Percentiles rank a stretch among this genome's conserved stretches.
These are phyloP conservation scores for Saccharomycopsis fibuligera DNA, from an alignment of 805 yeast genomes.

Conservation along the genomic window DNA sequence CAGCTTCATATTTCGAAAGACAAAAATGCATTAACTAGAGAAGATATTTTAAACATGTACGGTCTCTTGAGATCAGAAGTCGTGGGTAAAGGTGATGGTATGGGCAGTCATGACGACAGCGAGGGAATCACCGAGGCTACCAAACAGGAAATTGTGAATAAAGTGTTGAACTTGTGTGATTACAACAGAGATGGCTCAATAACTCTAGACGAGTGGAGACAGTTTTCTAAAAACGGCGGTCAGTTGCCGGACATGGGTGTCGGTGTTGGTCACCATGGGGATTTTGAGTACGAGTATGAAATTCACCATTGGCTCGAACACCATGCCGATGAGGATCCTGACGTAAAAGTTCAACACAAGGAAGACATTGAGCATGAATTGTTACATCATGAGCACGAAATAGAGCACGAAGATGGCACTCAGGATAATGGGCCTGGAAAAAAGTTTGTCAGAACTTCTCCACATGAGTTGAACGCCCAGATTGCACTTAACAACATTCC, in stretches of 20 bases:
- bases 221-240: slow-evolving; percentile 54
- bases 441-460: slow-evolving; percentile 30
- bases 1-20: slow-evolving; percentile 66
- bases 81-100: slow-evolving; percentile 86
- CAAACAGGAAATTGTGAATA: slow-evolving; percentile 47
- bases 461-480: slow-evolving; percentile 35
- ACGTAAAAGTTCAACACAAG: slow-evolving; percentile 69
- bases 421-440: slow-evolving; percentile 31
- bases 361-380: slow-evolving; percentile 87
- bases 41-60: slow-evolving; percentile 73
- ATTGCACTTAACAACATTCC: slow-evolving; percentile 35
- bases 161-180: slow-evolving; percentile 53
- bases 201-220: slow-evolving; percentile 62
- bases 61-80: slow-evolving; percentile 69
- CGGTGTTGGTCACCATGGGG: slow-evolving; percentile 84
- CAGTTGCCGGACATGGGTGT: slow-evolving; percentile 86
- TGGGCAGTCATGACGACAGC: slow-evolving; percentile 70
- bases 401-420: slow-evolving; percentile 43
- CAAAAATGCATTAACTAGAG: slow-evolving; percentile 46
- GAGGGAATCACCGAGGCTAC: slow-evolving; percentile 51
- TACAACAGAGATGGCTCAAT: slow-evolving; percentile 59
- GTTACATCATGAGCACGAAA: slow-evolving; percentile 79
- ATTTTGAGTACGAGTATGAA: slow-evolving; percentile 89
- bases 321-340: slow-evolving; percentile 75
- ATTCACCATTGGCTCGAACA: slow-evolving; percentile 89